A percentile compares a stretch with the other conserved stretches of the same genome.
Evolutionary conservation across 352 stramenopile species (phyloP).

Genomic region (Nothophytophthora sp.): DNA sequence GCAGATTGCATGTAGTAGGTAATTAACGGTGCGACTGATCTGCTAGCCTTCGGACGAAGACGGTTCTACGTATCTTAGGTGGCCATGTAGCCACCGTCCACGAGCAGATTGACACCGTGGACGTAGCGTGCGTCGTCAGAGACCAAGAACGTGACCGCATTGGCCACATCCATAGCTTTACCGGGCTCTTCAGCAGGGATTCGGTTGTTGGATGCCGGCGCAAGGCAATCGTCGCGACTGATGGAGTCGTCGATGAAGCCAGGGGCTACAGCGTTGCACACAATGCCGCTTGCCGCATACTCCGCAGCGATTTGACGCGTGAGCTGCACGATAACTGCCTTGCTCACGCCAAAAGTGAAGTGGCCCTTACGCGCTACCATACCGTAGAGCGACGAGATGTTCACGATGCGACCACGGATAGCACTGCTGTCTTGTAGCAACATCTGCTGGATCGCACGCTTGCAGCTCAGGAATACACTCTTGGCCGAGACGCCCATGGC

Average conservation of each 20-base stretch:
- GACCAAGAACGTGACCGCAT: constrained; percentile 67
- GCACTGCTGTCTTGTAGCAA: constrained; percentile 54
- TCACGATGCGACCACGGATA: constrained; percentile 64
- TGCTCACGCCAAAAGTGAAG: constrained; percentile 69
- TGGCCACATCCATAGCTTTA: constrained; percentile 66
- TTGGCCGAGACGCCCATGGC: constrained; percentile 66
- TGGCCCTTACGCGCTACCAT: constrained; percentile 60
- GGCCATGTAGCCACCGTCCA: constrained; percentile 60
- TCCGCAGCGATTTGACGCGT: constrained; percentile 65
- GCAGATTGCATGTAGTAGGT: not conserved
- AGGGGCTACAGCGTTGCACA: constrained; percentile 65
- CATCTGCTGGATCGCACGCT: constrained; percentile 64
- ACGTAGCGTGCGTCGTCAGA: constrained; percentile 68
- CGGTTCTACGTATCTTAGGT: constrained; percentile 37
- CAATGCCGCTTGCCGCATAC: constrained; percentile 55
- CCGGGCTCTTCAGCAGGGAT: constrained; percentile 54
- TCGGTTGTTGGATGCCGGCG: constrained; percentile 42
- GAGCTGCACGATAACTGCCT: constrained; percentile 64
- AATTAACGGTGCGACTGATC: too few species aligned
- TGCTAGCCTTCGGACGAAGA: too few species aligned
- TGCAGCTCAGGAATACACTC: constrained; percentile 68
- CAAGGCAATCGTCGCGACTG: constrained; percentile 53
- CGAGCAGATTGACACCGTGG: constrained; percentile 61
- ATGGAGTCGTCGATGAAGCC: constrained; percentile 71
- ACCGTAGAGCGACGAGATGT: constrained; percentile 60